Conservation (phyloP, 768 basidiomycete species). For the Tylopilus sp. region DNA sequence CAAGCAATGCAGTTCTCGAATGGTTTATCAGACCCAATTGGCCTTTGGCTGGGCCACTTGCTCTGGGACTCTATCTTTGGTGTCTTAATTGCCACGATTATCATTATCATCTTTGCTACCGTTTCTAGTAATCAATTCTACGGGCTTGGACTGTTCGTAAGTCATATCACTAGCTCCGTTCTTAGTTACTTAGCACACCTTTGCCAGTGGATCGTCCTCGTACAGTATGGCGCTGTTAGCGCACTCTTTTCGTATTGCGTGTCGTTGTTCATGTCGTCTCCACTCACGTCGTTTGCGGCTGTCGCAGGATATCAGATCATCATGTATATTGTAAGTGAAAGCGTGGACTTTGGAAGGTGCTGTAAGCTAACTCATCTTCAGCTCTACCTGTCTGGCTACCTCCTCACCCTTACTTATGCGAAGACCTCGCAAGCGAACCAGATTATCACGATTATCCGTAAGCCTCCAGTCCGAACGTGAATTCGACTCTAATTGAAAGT, state of each 20-base stretch:
- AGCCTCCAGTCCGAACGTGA: slow-evolving; percentile 8
- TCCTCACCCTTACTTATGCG: slow-evolving; percentile 72
- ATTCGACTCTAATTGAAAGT: neutral
- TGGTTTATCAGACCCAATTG: slow-evolving; percentile 64
- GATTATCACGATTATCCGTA: slow-evolving; percentile 60
- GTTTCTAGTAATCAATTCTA: slow-evolving; percentile 62
- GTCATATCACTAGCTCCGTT: slow-evolving; percentile 28
- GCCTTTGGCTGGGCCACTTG: slow-evolving; percentile 77
- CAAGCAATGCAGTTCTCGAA: slow-evolving; percentile 84
- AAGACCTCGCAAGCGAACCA: slow-evolving; percentile 49
- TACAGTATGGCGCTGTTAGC: slow-evolving; percentile 66
- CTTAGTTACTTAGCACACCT: neutral
- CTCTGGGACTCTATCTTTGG: slow-evolving; percentile 66
- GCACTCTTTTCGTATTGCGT: slow-evolving; percentile 68
- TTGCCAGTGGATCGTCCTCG: slow-evolving; percentile 63
- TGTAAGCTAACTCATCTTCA: slow-evolving; percentile 22
- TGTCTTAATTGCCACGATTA: slow-evolving; percentile 57
- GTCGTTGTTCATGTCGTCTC: slow-evolving; percentile 57
- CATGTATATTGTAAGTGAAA: slow-evolving; percentile 59
- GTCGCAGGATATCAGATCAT: slow-evolving; percentile 72
- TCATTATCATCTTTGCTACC: slow-evolving; percentile 57
- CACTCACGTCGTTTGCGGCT: slow-evolving; percentile 69
- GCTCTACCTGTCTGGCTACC: slow-evolving; percentile 65
- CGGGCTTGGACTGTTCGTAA: slow-evolving; percentile 58
- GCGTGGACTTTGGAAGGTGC: neutral